These are phyloP conservation scores for Myochromella boudieri DNA, from an alignment of 768 basidiomycete genomes.

Conservation along the genomic window DNA sequence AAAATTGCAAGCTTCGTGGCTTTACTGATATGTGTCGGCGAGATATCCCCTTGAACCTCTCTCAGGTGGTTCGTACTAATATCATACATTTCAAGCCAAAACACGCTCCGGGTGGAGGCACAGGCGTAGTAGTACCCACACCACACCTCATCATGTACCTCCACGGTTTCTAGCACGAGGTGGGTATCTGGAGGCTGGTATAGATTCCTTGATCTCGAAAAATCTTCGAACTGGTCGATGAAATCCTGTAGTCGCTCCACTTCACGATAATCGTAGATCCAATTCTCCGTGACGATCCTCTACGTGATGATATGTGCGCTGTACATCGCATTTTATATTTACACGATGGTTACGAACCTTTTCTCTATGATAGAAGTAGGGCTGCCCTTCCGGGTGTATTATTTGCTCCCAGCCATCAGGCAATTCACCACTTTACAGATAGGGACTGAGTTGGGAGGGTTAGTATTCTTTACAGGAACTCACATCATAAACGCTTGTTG, in stretches of 20 bases:
- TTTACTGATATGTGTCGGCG: constrained; percentile 9
- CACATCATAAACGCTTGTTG: constrained; percentile 8
- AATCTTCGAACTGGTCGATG: constrained; percentile 3
- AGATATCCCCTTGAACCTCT: constrained; percentile 5
- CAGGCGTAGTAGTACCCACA: constrained; percentile 14
- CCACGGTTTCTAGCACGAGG: constrained; percentile 3
- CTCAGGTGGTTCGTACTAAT: background rate
- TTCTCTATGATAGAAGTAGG: constrained; percentile 11
- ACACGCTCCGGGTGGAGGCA: constrained; percentile 9
- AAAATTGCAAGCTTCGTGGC: no score
- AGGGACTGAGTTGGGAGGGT: background rate
- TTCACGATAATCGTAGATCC: constrained; percentile 3
- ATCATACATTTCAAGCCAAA: constrained; percentile 11
- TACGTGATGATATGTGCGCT: background rate
- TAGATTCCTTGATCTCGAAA: background rate
- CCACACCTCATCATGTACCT: constrained; percentile 1
- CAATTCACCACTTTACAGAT: constrained; percentile 1
- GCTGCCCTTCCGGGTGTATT: constrained; percentile 10
- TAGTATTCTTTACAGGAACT: background rate
- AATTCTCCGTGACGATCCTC: constrained; percentile 11
- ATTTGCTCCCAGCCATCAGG: constrained; percentile 14
- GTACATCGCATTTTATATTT: background rate
- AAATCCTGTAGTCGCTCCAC: background rate
- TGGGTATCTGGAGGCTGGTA: constrained; percentile 5
- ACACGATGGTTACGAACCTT: background rate